phyloP scores from a whole-genome alignment of 2,329 filamentous ascomycete genomes.

The Podosphaera xanthii region DNA sequence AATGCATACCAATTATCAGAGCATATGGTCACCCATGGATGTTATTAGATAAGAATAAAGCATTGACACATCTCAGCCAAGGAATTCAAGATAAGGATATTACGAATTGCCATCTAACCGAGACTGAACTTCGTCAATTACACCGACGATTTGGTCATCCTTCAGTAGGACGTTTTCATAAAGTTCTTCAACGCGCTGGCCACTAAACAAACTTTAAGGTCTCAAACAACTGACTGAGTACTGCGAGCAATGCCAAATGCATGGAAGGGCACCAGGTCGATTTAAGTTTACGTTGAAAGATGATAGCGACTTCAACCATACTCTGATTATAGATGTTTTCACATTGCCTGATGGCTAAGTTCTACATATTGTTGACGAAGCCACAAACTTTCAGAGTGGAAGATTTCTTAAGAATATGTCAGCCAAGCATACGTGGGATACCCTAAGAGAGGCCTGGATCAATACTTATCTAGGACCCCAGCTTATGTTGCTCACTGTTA shows the following conservation, averaged over 20 bases:
- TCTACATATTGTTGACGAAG: constrained; percentile 2
- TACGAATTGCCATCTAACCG: background rate
- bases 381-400: background rate
- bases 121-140: background rate
- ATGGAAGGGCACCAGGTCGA: background rate
- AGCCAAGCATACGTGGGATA: constrained; percentile 1
- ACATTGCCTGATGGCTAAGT: background rate
- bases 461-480: constrained; percentile 3
- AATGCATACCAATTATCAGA: background rate
- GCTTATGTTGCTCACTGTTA: too few species aligned
- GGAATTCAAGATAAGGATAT: background rate
- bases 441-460: background rate
- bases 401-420: constrained; percentile 1
- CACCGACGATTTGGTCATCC: background rate
- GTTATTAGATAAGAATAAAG: background rate
- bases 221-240: background rate
- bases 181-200: background rate
- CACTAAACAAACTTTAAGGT: background rate
- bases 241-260: background rate
- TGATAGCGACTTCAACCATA: constrained; percentile 1
- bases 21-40: background rate
- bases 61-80: background rate
- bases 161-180: background rate
- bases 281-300: constrained; percentile 1
- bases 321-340: constrained; percentile 2